Percentiles rank a stretch among this genome's conserved stretches.
phyloP scores from a whole-genome alignment of 75 land plant species.

The Ceratopteris richardii region DNA sequence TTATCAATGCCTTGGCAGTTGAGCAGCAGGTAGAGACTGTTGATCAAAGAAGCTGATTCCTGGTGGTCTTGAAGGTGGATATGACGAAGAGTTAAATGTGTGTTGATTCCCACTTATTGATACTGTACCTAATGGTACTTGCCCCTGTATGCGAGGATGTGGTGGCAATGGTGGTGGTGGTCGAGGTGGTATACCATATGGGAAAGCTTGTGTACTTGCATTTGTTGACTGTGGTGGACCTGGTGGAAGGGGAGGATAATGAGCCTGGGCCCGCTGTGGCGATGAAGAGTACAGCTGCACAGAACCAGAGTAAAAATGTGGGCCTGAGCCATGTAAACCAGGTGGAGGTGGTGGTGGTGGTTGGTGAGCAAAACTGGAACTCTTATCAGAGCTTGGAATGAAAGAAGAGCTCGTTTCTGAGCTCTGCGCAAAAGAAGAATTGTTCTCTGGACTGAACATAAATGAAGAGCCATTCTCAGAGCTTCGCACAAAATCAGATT shows the following conservation, averaged over 20 bases:
- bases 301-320: too few relatives aligned
- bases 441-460: too few relatives aligned
- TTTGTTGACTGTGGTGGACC: constrained; percentile 26
- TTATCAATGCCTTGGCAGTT: not conserved
- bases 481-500: constrained; percentile 9
- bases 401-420: too few relatives aligned
- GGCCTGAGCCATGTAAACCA: not conserved
- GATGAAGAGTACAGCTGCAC: not conserved
- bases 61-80: constrained; percentile 53
- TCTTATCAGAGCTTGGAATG: constrained; percentile 1
- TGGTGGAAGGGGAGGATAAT: constrained; percentile 18
- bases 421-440: too few relatives aligned
- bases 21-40: constrained; percentile 18
- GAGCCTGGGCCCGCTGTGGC: constrained; percentile 23
- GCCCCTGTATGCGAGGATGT: constrained; percentile 31
- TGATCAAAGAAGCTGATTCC: constrained; percentile 46
- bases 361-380: constrained; percentile 2
- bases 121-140: constrained; percentile 14
- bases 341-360: constrained; percentile 15
- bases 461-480: constrained; percentile 9
- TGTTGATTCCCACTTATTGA: constrained; percentile 11
- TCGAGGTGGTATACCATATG: constrained; percentile 14
- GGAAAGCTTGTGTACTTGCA: constrained; percentile 27
- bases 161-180: constrained; percentile 38
- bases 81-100: constrained; percentile 29